Base-by-base conservation (phyloP, 345 rosid genomes). In the Populus tremula region DNA sequence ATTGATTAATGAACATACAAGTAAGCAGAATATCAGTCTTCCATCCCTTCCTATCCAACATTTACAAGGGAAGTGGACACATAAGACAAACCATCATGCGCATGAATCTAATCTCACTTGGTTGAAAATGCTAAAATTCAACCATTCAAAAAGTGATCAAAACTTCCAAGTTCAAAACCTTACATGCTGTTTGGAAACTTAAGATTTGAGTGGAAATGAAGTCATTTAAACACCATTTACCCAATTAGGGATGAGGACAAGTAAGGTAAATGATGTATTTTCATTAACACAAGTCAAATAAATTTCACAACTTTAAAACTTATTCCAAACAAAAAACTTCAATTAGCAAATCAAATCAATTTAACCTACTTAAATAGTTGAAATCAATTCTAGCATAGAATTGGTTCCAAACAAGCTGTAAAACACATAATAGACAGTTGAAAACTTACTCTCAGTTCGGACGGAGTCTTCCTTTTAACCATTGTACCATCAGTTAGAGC, bases 391-490 rank as follows among this genome's bases (percentile, higher is more conserved):
- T 2, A 43, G 47, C 47, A 43, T 13, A 11, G 47, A 43, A 43
- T 43, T 43, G 47, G 1, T 43, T 43, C 47, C 47, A 43, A 11
- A 43, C 47, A 11, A 43, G 14, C 47, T 11, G 14, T 59, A 59
- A 59, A 59, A 23, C 27, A 21, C 61, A 8, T 2, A 21, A 20
- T n/a, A 56, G 4, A 59, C 16, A 7, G 12, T 31, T 14, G 47
- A 67, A 20, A 54, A 54, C 67, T 50, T 72, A 90, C 98, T 79
- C 98, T 87, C 7, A 95, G 90, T 79, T 95, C 97, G 13, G 91
- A 86, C 1, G 98, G 98, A 20, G 98, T 94, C 90, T 91, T 91
- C 81, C 98, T 83, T 83, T 89, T 90, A 64, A 84, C 74, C 70
- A 83, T 83, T 25, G 84, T 53, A 41, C 76, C 89, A 69, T 81